Base-by-base conservation (phyloP, 2,329 filamentous ascomycete genomes). In the Stylonectria norvegica region DNA sequence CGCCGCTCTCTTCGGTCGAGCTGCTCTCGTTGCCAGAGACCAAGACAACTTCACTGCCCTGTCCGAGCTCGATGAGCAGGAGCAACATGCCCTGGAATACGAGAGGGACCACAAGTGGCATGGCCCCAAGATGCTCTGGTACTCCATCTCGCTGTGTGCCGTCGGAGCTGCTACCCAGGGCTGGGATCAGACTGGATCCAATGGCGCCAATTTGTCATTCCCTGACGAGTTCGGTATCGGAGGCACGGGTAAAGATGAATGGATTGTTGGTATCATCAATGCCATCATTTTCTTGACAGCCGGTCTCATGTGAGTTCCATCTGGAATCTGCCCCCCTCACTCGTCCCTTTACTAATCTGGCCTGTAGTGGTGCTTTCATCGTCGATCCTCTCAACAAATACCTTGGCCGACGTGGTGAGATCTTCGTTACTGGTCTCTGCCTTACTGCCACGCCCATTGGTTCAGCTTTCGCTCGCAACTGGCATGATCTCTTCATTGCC, bases 181-280 rank as follows among this genome's bases (percentile, higher is more conserved):
- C 5, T 83, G 80, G 79, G 79, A 83, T 53, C 76, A 83, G 60
- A 83, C 79, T 2, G 79, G 78, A 37, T 66, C 68, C 45, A 81
- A 81, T 50, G 78, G 78, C 16, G 79, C 80, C 42, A 83, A 79
- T 50, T 60, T 83, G 45, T 76, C 73, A 20, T 83, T 82, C 49
- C 78, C 76, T 0, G 8, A 63, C 62, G 40, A 66, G 55, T 52
- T 72, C 59, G 57, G 59, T 1, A 61, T 67, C 25, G 55, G 54
- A 1, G 50, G 57, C 17, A 30, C 32, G 0, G 70, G 70, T 4
- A 67, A 64, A 54, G 69, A 76, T 36, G 64, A 74, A 50, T 74
- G 63, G 61, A 56, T 65, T 32, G 55, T 63, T 8, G 62, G 61
- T 12, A 40, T 63, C 10, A 53, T 64, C 39, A 64, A 64, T 25